Evolutionary conservation across 805 yeast genomes (phyloP), one percentile per base, ranked within the genome.

Genomic region (Spathaspora sp.): DNA sequence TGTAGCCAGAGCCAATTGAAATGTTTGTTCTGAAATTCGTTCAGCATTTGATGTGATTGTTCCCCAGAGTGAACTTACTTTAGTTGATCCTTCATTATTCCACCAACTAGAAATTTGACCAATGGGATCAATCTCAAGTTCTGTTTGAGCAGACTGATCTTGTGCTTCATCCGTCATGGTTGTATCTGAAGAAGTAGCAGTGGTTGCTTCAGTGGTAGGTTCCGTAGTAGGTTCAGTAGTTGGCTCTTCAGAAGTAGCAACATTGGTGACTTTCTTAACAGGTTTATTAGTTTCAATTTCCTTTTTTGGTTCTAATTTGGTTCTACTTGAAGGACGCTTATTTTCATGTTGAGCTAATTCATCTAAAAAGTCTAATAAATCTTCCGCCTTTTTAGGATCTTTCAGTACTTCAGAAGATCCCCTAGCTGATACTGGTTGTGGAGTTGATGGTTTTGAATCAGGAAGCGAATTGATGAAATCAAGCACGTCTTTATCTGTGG

Each of bases 391-490:
- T 2, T 63, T 77, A 18, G 56, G 62, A 45, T 65, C 58, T 16
- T 53, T 52, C 6, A 4, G 3, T 12, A 55, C 54, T 6, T 23
- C 29, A 18, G 44, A 42, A 16, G 28, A 12, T 11, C 44, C 44
- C 7, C 29, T 31, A 55, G 49, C 17, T 59, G 52, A 10, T 61
- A 60, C 32, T 43, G 76, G 69, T 29, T 55, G 58, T 18, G 68
- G 67, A 3, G 72, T 66, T 9, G 61, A 60, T n/a, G 65, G 52
- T 52, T 68, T 70, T 20, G 77, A 75, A 47, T 85, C 90, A 2
- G 96, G 94, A 46, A 90, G 77, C 0, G 92, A 86, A 61, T 87
- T 90, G 58, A 88, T 76, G 62, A 89, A 89, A 56, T 87, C 93
- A 50, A 88, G 75, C 5, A 88, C 93, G 59, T 87, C 93, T 56